Base-by-base conservation (phyloP, 176 grass and related monocot species). In the Phyllostachys edulis region DNA sequence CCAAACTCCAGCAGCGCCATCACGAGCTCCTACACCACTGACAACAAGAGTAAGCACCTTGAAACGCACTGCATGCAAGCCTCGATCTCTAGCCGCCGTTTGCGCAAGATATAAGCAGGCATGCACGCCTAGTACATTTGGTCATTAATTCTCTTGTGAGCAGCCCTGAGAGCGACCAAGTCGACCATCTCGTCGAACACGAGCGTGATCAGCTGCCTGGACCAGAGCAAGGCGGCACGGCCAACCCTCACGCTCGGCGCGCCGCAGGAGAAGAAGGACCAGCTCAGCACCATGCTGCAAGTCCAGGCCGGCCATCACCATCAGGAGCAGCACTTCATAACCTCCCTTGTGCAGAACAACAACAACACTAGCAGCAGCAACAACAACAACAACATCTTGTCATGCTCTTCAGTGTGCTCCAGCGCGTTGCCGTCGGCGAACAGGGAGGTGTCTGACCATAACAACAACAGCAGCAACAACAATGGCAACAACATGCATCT, bases 151-250 rank as follows among this genome's bases (percentile, higher is more conserved):
- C 18, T 66, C 15, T 18, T 66, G 29, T 24, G 50, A n/a, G 36
- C 76, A 89, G 56, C 56, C 51, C 20, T 87, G 67, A 75, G 56
- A 71, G 49, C 47, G 41, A 17, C 68, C 59, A 90, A 78, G 84
- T 86, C 88, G n/a, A 86, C 89, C 80, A 83, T 90, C 50, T 90
- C 89, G 0, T 87, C 89, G 3, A 90, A 87, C 75, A 83, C 80
- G 9, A 74, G 89, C 68, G 80, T 82, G 75, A 87, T 90, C 80
- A 87, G 89, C 89, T 87, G 74, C 74, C 59, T 84, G 59, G 80
- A 83, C 12, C 80, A 82, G 67, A 54, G 67, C 84, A 89, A 81
- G 59, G 55, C 57, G 78, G 74, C 51, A 14, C 83, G 79, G 74
- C 84, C 89, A 68, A 83, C 84, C 29, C 89, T 90, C 67, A 83